Evolutionary conservation across 306 rosid species (phyloP).

Genomic region (Medicago truncatula): MtrunA17r5.0-ANR NC_053043.1:12529001-12529500

Average conservation of each 20-base stretch:
- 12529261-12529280: too few species aligned
- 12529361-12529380: slow-evolving; percentile 1
- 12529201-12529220: slow-evolving; percentile 26
- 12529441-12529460: slow-evolving; percentile 54
- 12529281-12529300: too few species aligned
- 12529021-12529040: background rate
- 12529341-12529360: slow-evolving; percentile 9
- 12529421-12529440: slow-evolving; percentile 51
- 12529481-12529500: slow-evolving; percentile 62
- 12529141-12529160: background rate
- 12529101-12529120: background rate
- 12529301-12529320: too few species aligned
- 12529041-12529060: background rate
- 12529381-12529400: slow-evolving; percentile 17
- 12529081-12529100: background rate
- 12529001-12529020: too few species aligned
- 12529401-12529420: slow-evolving; percentile 33
- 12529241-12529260: slow-evolving; percentile 18
- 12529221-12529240: slow-evolving; percentile 31
- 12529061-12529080: background rate
- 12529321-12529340: slow-evolving; percentile 18
- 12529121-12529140: background rate
- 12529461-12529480: slow-evolving; percentile 48
- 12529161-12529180: slow-evolving; percentile 18
- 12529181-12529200: slow-evolving; percentile 9